Percentiles rank a stretch among this genome's conserved stretches.
These are phyloP conservation scores for Ascomycota sp. DNA, from an alignment of 2,329 filamentous ascomycete species.

Conservation along the genomic window DNA sequence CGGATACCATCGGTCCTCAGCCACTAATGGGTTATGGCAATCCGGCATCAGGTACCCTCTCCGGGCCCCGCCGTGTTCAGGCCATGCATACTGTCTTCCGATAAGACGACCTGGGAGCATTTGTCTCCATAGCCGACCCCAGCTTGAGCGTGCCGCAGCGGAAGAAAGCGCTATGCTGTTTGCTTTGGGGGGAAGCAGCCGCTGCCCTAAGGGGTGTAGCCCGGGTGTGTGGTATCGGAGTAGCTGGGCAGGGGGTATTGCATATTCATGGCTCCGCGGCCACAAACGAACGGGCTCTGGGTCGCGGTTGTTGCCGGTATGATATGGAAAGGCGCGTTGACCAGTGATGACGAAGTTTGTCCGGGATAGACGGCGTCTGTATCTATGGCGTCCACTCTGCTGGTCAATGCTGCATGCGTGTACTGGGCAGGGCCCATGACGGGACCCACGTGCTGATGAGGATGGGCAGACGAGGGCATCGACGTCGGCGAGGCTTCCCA, in stretches of 20 bases:
- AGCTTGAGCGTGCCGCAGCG: no score
- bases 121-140: no score
- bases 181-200: neutral
- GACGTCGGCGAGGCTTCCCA: slow-evolving; percentile 12
- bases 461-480: slow-evolving; percentile 6
- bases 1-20: no score
- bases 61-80: no score
- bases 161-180: no score
- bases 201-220: slow-evolving; percentile 4
- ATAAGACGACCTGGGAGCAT: no score
- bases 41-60: no score
- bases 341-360: slow-evolving; percentile 4
- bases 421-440: slow-evolving; percentile 1
- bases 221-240: slow-evolving; percentile 4
- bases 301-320: slow-evolving; percentile 1
- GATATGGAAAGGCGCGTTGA: slow-evolving; percentile 6
- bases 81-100: no score
- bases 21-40: no score
- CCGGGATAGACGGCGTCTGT: neutral
- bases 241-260: slow-evolving; percentile 8
- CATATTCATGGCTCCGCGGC: slow-evolving; percentile 7
- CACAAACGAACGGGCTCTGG: slow-evolving; percentile 6
- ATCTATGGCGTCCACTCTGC: no score
- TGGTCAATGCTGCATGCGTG: no score
- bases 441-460: slow-evolving; percentile 5